Percentiles rank a stretch among this genome's conserved stretches.
phyloP scores from a whole-genome alignment of 1,284 basidiomycete species.

The Ceratobasidium sp. region DNA sequence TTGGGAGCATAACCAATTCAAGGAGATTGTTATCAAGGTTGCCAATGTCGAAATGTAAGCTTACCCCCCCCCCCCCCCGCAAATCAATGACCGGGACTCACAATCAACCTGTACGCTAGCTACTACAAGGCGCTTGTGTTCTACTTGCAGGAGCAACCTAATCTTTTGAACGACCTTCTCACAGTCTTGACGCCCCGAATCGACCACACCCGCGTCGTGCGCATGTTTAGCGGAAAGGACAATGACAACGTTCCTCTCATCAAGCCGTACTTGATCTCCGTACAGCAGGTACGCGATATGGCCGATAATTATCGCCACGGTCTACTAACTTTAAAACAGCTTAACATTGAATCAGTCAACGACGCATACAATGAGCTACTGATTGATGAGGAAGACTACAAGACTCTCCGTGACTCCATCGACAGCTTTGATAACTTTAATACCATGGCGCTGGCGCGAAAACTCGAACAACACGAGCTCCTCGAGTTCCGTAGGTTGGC shows the following conservation, averaged over 20 bases:
- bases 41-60: conserved; percentile 96
- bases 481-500: conserved; percentile 95
- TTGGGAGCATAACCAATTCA: conserved; percentile 99
- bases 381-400: conserved; percentile 99
- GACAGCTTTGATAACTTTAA: conserved; percentile 99
- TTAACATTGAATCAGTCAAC: conserved; percentile 96
- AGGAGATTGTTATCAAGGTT: conserved; percentile 91
- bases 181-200: conserved; percentile 91
- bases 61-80: neutral
- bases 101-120: conserved; percentile 51
- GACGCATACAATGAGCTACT: conserved; percentile 96
- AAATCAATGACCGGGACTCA: neutral
- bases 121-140: conserved; percentile 88
- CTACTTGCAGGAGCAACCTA: conserved; percentile 93
- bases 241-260: conserved; percentile 96
- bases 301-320: neutral
- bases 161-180: conserved; percentile 89
- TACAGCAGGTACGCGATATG: conserved; percentile 75
- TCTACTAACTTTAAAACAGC: conserved; percentile 53
- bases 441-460: conserved; percentile 82
- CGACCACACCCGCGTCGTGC: conserved; percentile 92
- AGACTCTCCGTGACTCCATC: conserved; percentile 92
- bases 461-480: conserved; percentile 87
- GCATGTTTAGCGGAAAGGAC: conserved; percentile 83
- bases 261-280: conserved; percentile 93